A percentile compares a stretch with the other conserved stretches of the same genome.
These are phyloP conservation scores for Dichotomopilus funicola DNA, from an alignment of 2,329 filamentous ascomycete genomes.

Conservation along the genomic window DNA sequence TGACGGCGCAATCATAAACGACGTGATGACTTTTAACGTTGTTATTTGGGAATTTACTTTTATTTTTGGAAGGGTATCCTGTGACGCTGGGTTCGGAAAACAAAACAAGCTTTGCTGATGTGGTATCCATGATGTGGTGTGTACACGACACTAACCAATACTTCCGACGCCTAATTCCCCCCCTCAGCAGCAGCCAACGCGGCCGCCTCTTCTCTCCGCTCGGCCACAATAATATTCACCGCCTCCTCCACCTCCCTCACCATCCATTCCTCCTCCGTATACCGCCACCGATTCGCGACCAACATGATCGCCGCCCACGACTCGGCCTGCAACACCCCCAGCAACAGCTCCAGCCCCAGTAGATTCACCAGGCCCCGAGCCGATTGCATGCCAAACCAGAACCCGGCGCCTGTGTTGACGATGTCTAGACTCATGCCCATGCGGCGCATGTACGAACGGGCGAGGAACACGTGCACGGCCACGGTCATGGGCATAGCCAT, in stretches of 20 bases:
- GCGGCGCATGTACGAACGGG: slow-evolving; percentile 30
- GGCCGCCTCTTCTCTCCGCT: slow-evolving; percentile 4
- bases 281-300: slow-evolving; percentile 19
- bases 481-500: slow-evolving; percentile 43
- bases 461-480: slow-evolving; percentile 39
- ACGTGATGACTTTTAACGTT: no score
- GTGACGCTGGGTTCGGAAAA: no score
- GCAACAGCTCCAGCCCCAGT: slow-evolving; percentile 39
- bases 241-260: slow-evolving; percentile 10
- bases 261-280: slow-evolving; percentile 23
- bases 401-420: slow-evolving; percentile 33
- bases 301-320: slow-evolving; percentile 39
- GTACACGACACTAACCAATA: background rate
- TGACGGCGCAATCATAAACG: no score
- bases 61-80: no score
- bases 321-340: slow-evolving; percentile 39
- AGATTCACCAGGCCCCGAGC: slow-evolving; percentile 40
- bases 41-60: no score
- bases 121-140: no score
- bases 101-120: no score
- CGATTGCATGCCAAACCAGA: slow-evolving; percentile 33
- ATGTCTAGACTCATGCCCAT: slow-evolving; percentile 31
- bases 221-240: background rate
- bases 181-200: background rate
- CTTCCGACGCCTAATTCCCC: background rate